phyloP scores from a whole-genome alignment of 2,329 filamentous ascomycete species.

The Colletotrichum sp. region DNA sequence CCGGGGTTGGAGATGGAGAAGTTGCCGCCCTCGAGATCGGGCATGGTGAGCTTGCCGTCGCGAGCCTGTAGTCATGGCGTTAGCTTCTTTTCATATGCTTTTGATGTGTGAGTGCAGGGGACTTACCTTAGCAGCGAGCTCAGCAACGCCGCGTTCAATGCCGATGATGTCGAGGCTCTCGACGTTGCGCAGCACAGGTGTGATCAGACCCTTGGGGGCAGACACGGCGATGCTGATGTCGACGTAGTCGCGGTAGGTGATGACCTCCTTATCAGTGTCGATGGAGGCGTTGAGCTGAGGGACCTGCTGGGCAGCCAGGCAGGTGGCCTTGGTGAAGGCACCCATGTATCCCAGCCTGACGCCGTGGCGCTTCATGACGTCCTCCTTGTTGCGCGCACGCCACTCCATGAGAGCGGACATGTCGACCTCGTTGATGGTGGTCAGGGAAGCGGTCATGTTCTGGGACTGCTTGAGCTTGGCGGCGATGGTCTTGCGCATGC shows the following conservation, averaged over 20 bases:
- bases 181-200: constrained; percentile 75
- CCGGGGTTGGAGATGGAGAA: constrained; percentile 84
- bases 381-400: constrained; percentile 69
- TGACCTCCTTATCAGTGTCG: constrained; percentile 63
- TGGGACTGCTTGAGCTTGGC: constrained; percentile 71
- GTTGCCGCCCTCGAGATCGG: constrained; percentile 78
- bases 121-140: constrained; percentile 70
- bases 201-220: constrained; percentile 74
- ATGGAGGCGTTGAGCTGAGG: constrained; percentile 72
- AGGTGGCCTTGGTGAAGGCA: constrained; percentile 76
- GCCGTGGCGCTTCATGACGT: constrained; percentile 32
- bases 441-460: constrained; percentile 73
- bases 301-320: constrained; percentile 70
- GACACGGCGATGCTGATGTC: constrained; percentile 78
- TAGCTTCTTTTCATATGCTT: not conserved
- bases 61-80: constrained; percentile 51
- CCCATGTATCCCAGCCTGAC: constrained; percentile 72
- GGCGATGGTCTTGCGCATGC: constrained; percentile 80
- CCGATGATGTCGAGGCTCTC: constrained; percentile 46
- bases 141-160: constrained; percentile 60
- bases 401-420: constrained; percentile 71
- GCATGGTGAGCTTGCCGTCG: constrained; percentile 78
- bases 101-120: too few relatives aligned
- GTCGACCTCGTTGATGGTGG: constrained; percentile 53
- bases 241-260: constrained; percentile 65